phyloP scores from a whole-genome alignment of 148 eudicot species.

The Pouteria glomerata region DNA sequence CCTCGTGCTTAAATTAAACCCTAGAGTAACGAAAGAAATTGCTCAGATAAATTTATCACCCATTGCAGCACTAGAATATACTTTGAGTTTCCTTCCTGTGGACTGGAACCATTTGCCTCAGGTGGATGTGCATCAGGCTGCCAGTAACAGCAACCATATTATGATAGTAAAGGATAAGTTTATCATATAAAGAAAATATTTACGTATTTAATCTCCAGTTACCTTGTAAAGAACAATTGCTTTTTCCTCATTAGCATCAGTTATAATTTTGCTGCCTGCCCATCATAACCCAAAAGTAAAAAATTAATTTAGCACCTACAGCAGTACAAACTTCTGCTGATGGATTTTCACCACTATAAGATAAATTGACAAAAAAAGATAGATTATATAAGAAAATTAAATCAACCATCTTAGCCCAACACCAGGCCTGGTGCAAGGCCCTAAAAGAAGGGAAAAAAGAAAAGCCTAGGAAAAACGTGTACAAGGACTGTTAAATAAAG shows the following conservation, averaged over 20 bases:
- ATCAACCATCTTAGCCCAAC: not conserved
- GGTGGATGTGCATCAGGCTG: slow-evolving; percentile 55
- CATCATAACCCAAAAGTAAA: slow-evolving; percentile 11
- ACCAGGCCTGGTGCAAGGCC: not conserved
- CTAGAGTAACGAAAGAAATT: not conserved
- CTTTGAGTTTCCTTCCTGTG: slow-evolving; percentile 68
- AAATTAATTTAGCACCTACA: not conserved
- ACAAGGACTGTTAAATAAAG: not conserved
- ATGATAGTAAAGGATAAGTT: slow-evolving; percentile 8
- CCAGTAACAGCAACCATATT: slow-evolving; percentile 14
- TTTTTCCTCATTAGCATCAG: slow-evolving; percentile 53
- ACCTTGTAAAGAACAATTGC: slow-evolving; percentile 96
- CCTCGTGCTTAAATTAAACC: not conserved
- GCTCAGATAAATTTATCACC: not conserved
- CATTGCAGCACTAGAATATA: slow-evolving; percentile 26
- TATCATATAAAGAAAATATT: slow-evolving; percentile 5
- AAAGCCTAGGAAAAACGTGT: not conserved
- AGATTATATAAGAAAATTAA: not conserved
- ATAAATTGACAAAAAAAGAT: not conserved
- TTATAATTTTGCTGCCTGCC: slow-evolving; percentile 48
- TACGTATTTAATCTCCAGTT: slow-evolving; percentile 13
- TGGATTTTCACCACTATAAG: not conserved
- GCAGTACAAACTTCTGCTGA: not conserved
- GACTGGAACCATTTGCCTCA: slow-evolving; percentile 48
- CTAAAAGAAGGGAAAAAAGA: not conserved